Base-by-base conservation (phyloP, 1,139 yeast species). In the Meyerozyma smithsonii region DNA sequence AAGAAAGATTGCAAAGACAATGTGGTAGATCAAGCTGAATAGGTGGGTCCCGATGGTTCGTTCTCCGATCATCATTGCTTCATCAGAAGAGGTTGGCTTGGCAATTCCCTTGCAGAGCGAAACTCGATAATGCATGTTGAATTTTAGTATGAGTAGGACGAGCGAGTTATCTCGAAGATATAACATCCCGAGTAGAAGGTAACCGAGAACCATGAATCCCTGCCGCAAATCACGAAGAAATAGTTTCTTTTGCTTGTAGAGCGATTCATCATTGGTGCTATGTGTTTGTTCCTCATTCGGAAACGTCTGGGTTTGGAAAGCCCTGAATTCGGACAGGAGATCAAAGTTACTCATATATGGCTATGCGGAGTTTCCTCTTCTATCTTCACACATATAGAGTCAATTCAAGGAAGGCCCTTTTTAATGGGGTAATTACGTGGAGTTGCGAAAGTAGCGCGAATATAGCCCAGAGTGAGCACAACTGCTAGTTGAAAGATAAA, bases 201-300 rank as follows among this genome's bases (percentile, higher is more conserved):
- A 59, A 17, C 71, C 73, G 4, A 62, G 36, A 18, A 57, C 49
- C 37, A 58, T 56, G 16, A 65, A 32, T 2, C 62, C 51, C 39
- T 59, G 59, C 35, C 67, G 55, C 18, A 70, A 47, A 35, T 69
- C 70, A 23, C 51, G 52, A 4, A 69, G 51, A 41, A 69, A 71
- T 49, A 50, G 59, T 48, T 66, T 64, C 54, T 68, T 69, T 18
- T 72, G 58, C 46, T 66, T 66, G 43, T 67, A 66, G 19, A 69
- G 58, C 24, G 62, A 58, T n/a, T 59, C 43, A 2, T 61, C 59
- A 49, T 69, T 70, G 46, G 67, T 64, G 24, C 43, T 44, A 12
- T 58, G 46, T 4, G 72, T 69, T 50, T 70, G 66, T 37, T 67
- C 69, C 8, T 58, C 58, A 0, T 67, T 59, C 3, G 77, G 77